Conservation (phyloP, 192 early-diverging fungal genomes). For the Coemansia asiatica region DNA sequence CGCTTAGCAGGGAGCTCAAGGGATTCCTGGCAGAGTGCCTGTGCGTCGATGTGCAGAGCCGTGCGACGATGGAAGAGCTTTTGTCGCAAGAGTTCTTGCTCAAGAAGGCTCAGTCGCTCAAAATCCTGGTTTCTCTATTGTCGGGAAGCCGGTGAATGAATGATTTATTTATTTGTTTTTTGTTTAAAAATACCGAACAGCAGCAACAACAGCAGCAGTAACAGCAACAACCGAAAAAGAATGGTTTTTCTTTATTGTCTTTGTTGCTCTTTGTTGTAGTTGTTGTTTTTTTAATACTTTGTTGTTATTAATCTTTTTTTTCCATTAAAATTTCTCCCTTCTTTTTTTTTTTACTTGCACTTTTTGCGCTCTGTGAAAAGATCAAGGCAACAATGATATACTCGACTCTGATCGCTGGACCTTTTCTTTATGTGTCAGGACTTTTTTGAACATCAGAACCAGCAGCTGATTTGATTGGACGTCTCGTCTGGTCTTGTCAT, state of each 20-base stretch:
- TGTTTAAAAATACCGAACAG: background rate
- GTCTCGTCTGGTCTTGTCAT: background rate
- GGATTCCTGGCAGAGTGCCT: constrained; percentile 85
- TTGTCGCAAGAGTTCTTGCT: constrained; percentile 67
- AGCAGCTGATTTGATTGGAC: too few species aligned
- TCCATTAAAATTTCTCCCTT: too few species aligned
- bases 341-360: background rate
- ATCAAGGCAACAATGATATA: too few species aligned
- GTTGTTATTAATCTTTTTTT: constrained; percentile 9
- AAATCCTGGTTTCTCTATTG: constrained; percentile 36
- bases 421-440: too few species aligned
- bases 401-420: too few species aligned
- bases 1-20: constrained; percentile 73
- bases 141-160: background rate
- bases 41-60: constrained; percentile 82
- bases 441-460: too few species aligned
- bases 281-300: background rate
- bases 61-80: constrained; percentile 76
- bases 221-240: constrained; percentile 11
- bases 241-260: background rate
- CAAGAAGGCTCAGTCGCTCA: constrained; percentile 41
- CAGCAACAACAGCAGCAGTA: background rate
- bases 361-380: too few species aligned
- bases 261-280: background rate
- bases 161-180: too few species aligned